These are phyloP conservation scores for Clarkia xantiana DNA, from an alignment of 345 rosid species.

Conservation along the genomic window DNA sequence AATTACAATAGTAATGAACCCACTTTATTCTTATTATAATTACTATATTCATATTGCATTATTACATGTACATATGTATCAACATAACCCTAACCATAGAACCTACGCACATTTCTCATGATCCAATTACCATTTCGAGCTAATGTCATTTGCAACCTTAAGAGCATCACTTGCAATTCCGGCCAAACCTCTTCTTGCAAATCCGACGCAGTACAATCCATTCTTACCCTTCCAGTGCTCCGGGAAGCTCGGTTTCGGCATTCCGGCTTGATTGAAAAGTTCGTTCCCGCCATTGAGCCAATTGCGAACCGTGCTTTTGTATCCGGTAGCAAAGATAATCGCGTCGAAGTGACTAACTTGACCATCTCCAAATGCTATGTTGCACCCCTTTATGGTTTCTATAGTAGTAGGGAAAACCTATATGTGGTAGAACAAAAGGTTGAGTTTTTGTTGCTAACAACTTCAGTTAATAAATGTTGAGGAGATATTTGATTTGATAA, in stretches of 20 bases:
- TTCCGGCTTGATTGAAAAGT: background rate
- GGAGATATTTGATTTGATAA: no score
- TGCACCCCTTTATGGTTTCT: background rate
- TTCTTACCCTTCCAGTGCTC: conserved; percentile 2
- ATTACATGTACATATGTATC: no score
- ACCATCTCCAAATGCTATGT: conserved; percentile 1
- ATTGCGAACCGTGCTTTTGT: background rate
- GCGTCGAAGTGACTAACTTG: background rate
- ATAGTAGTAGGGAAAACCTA: conserved; percentile 1
- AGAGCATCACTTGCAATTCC: background rate
- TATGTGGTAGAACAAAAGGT: no score
- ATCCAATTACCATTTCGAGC: no score
- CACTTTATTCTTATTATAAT: no score
- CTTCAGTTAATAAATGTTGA: no score
- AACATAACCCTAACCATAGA: no score
- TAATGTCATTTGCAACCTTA: background rate
- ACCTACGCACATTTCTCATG: no score
- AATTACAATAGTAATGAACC: no score
- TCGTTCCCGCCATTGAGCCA: conserved; percentile 5
- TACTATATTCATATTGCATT: no score
- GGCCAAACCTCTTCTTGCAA: background rate
- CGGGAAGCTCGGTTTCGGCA: background rate
- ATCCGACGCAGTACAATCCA: conserved; percentile 3
- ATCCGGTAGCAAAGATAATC: conserved; percentile 7
- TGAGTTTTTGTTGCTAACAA: no score